Evolutionary conservation across 1,139 yeast genomes (phyloP), one percentile per base, ranked within the genome.

Genomic region (Yamadazyma mexicana): DNA sequence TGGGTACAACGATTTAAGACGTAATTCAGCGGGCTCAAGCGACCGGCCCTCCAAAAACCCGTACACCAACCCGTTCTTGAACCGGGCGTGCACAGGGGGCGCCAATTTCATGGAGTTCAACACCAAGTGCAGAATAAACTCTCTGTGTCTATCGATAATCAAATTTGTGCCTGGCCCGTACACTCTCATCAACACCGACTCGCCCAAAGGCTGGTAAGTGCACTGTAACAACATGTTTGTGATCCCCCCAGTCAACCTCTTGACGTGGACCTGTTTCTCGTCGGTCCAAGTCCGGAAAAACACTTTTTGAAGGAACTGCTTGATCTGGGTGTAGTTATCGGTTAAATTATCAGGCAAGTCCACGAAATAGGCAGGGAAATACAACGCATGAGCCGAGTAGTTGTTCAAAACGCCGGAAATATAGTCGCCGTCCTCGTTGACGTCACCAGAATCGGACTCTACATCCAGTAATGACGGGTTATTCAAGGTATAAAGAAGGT

Each of bases 81-180:
- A 83, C 34, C 87, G 63, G 3, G 87, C 83, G 54, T 75, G 77
- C 22, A 86, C 75, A 1, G 81, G 73, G 0, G 94, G 89, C 0
- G 94, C 94, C 47, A 86, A 69, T 7, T 70, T 65, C 31, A 81
- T 67, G 2, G 83, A 71, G 51, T 82, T 74, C 38, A 86, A 67
- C 35, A 80, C 77, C 40, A 81, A 59, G 56, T 85, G 92, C 48
- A 85, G 82, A 24, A 83, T 82, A 55, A 81, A 83, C 56, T 86
- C 95, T 25, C 91, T 66, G 51, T 83, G 84, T 48, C 95, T 68
- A 57, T 85, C 89, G 32, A 86, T 86, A 41, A 86, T 83, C 29
- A 82, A 64, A 44, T 75, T 76, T 0, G 95, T 86, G 14, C 91
- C 91, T 42, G 79, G 77, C 8, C 95, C 95, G 50, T 85, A 86